Percentiles rank a stretch among this genome's conserved stretches.
Evolutionary conservation across 1,139 yeast genomes (phyloP).

Genomic region (Pichia sp.): DNA sequence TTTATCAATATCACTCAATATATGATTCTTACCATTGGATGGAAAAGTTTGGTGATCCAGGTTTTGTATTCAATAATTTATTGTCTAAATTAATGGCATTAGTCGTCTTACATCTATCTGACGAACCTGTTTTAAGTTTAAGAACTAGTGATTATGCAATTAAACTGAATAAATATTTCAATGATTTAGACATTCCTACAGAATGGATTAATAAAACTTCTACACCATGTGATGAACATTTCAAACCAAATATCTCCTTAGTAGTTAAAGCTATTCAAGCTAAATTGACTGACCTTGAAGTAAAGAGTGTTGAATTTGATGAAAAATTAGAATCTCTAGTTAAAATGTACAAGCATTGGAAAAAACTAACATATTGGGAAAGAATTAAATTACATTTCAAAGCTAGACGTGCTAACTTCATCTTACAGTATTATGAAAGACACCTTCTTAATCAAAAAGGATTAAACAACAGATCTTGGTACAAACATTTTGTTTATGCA

Average conservation of each 20-base stretch:
- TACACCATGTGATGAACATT: neutral
- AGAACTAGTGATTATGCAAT: conserved; percentile 39
- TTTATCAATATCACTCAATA: conserved; percentile 65
- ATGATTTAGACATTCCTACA: conserved; percentile 33
- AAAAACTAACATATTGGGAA: conserved; percentile 35
- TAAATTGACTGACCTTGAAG: conserved; percentile 22
- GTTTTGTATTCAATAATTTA: conserved; percentile 48
- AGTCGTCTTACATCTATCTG: conserved; percentile 41
- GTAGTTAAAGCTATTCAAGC: conserved; percentile 24
- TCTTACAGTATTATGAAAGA: conserved; percentile 56
- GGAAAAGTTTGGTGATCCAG: conserved; percentile 53
- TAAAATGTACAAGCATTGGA: conserved; percentile 33
- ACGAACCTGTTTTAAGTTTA: conserved; percentile 38
- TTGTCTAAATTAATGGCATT: conserved; percentile 48
- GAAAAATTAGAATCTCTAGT: conserved; percentile 33
- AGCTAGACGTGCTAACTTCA: conserved; percentile 29
- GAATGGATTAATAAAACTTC: conserved; percentile 36
- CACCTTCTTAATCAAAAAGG: conserved; percentile 60
- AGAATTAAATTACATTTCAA: conserved; percentile 32
- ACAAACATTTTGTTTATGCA: conserved; percentile 77
- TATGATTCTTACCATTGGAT: conserved; percentile 68
- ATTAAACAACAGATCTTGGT: conserved; percentile 69
- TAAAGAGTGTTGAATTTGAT: conserved; percentile 37
- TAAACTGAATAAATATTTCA: conserved; percentile 32
- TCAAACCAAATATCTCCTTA: neutral